Evolutionary conservation across 345 rosid species (phyloP), one percentile per base, ranked within the genome.

Genomic region (Triadica sebifera): DNA sequence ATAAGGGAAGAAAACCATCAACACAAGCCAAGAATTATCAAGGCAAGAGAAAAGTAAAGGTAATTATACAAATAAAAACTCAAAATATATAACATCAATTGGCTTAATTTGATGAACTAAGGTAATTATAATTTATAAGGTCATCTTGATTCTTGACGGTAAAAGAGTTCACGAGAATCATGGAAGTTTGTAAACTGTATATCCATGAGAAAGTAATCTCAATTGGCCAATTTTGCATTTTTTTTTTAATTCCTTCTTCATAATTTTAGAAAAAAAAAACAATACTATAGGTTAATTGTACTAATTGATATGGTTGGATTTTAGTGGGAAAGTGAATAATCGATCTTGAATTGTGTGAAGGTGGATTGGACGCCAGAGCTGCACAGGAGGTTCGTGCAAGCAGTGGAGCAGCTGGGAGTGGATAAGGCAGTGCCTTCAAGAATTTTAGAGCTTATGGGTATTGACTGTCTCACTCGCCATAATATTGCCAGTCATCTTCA

Each of bases 331-430:
- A 11, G 8, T 67, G 10, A 41, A 34, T 1, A 17, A 3, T 13
- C 45, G 5, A 13, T 55, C 68, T 81, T 74, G 79, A 76, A 73
- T 4, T 77, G 51, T 67, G 83, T 80, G 84, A 43, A 95, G 98
- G 97, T 95, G 86, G 99, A 95, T 65, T 95, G 99, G 99, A 95
- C 98, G 20, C 92, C 97, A 67, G 98, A 91, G 70, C 81, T 95
- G 83, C 99, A 95, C 81, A 84, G 92, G 84, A 88, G 88, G 61
- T 95, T 95, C 46, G 98, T 93, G 72, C 92, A 93, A 47, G 99
- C 99, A 58, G 98, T 95, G 87, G 98, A 95, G 82, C 94, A 90
- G 79, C 83, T 95, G 25, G 99, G 99, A 2, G 82, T 95, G 73
- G 99, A 95, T 73, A 91, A 93, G 90, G 99, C 99, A 22, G 98